These are phyloP conservation scores for Porogramme epimiltina DNA, from an alignment of 1,284 basidiomycete species.

Conservation along the genomic window DNA sequence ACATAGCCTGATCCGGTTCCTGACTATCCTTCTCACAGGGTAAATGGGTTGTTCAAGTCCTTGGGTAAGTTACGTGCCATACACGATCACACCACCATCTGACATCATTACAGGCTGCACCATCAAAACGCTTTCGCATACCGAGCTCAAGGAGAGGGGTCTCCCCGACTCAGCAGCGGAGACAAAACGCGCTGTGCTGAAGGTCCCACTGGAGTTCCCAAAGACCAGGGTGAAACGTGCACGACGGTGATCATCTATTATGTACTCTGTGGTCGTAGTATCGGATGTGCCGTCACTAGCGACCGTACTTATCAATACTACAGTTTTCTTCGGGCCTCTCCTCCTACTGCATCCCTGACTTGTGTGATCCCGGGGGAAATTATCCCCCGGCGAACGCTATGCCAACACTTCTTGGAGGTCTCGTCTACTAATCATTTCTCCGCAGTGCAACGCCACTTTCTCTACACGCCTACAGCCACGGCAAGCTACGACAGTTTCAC, in stretches of 20 bases:
- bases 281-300: neutral
- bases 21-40: constrained; percentile 18
- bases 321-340: no score
- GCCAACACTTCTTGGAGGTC: no score
- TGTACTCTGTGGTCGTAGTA: neutral
- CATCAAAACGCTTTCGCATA: constrained; percentile 55
- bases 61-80: constrained; percentile 22
- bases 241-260: constrained; percentile 14
- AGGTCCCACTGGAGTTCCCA: constrained; percentile 79
- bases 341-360: neutral
- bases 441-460: no score
- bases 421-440: no score
- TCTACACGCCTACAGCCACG: no score
- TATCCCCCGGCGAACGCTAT: no score
- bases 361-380: neutral
- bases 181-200: constrained; percentile 71
- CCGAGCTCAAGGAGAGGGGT: constrained; percentile 70
- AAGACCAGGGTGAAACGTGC: constrained; percentile 50
- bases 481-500: no score
- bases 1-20: constrained; percentile 4
- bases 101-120: constrained; percentile 60
- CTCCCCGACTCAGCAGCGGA: constrained; percentile 59
- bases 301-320: neutral
- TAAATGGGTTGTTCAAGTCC: constrained; percentile 37
- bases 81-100: neutral